Evolutionary conservation across 1,139 yeast genomes (phyloP).

Genomic region (Hanseniaspora sp.): DNA sequence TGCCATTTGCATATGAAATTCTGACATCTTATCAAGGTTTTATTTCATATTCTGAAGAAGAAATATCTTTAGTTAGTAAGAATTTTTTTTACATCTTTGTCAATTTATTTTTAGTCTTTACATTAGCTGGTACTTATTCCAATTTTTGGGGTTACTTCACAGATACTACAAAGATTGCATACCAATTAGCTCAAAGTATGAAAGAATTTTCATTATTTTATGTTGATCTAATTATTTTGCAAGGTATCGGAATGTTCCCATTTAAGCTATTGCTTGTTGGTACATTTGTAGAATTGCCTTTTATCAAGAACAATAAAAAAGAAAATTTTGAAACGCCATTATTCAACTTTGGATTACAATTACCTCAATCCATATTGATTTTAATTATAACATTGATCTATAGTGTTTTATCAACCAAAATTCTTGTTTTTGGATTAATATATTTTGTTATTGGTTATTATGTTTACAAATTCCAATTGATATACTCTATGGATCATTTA

Average conservation of each 20-base stretch:
- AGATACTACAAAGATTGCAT: constrained; percentile 65
- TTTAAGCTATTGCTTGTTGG: constrained; percentile 57
- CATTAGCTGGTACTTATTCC: constrained; percentile 70
- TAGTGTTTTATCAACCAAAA: constrained; percentile 67
- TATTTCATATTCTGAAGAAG: constrained; percentile 65
- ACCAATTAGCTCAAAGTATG: constrained; percentile 59
- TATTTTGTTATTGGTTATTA: constrained; percentile 67
- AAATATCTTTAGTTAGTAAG: constrained; percentile 60
- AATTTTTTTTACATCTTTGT: constrained; percentile 71
- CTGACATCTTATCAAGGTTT: constrained; percentile 60
- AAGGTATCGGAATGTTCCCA: constrained; percentile 72
- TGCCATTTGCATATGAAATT: constrained; percentile 61
- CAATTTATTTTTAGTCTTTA: constrained; percentile 64
- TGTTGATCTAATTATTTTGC: constrained; percentile 61
- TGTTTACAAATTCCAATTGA: constrained; percentile 68
- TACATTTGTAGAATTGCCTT: constrained; percentile 50
- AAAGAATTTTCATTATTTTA: constrained; percentile 60
- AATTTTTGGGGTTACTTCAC: constrained; percentile 66
- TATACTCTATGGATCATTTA: constrained; percentile 73
- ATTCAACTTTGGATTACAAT: constrained; percentile 67
- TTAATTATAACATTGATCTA: constrained; percentile 65
- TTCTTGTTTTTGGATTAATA: constrained; percentile 58
- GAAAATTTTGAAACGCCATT: constrained; percentile 65
- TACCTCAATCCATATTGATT: constrained; percentile 71
- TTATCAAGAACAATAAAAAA: constrained; percentile 44